Conservation (phyloP, 768 basidiomycete genomes). For the Russula ochroleuca region DNA sequence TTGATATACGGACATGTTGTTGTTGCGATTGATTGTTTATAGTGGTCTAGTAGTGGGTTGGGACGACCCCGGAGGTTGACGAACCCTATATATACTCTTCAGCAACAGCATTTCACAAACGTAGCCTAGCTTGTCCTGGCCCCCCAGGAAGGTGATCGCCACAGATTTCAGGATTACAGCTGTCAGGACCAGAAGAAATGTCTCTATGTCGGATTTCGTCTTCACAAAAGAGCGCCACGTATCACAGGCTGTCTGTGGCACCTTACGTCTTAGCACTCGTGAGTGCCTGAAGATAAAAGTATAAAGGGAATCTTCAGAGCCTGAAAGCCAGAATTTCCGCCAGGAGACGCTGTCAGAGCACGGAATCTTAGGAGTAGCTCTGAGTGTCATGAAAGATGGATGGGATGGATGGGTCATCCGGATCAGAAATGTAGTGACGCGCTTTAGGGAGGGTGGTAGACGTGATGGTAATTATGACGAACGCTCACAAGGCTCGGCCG, state of each 20-base stretch:
- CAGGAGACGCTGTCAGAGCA: neutral
- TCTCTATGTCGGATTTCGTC: neutral
- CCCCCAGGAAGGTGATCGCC: neutral
- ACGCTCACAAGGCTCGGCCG: neutral
- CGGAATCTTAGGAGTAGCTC: neutral
- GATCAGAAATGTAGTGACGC: neutral
- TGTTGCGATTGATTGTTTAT: neutral
- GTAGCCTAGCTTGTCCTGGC: too few species aligned
- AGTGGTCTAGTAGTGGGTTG: neutral
- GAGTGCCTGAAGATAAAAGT: neutral
- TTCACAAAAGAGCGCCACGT: neutral
- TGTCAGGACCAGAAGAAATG: conserved; percentile 5
- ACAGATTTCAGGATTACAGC: conserved; percentile 9
- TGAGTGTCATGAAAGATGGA: conserved; percentile 13
- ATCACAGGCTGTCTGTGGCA: neutral
- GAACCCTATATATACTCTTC: conserved; percentile 11
- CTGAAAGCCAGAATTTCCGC: neutral
- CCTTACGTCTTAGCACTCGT: neutral
- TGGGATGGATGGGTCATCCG: neutral
- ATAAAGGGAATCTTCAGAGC: neutral
- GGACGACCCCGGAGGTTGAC: too few species aligned
- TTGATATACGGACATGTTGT: neutral
- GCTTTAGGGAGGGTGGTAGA: neutral
- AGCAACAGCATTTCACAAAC: neutral
- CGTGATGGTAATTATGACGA: neutral